Base-by-base conservation (phyloP, 495 filamentous ascomycete genomes). In the Astrothelium subdiscretum region DNA sequence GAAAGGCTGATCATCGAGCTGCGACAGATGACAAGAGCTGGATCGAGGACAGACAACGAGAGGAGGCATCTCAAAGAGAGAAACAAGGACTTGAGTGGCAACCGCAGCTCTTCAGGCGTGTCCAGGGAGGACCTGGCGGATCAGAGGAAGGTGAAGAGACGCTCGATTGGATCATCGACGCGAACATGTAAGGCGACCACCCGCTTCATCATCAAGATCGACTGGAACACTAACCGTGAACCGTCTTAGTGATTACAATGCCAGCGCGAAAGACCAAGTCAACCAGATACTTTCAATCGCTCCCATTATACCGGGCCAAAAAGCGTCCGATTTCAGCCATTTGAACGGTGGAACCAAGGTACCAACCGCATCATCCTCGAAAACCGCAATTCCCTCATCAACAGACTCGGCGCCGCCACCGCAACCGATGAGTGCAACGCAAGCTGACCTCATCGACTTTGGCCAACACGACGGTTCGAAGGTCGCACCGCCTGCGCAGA, bases 21-120 rank as follows among this genome's bases (percentile, higher is more conserved):
- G 94, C 94, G 3, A 99, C 94, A 8, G 90, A 92, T 43, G 94
- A 96, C 71, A 99, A 99, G 77, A 91, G 86, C 20, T 88, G 87
- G 73, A 89, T 97, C 67, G 94, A 99, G 71, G 91, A 97, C 63
- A 83, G 78, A 67, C 94, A 99, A 75, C 81, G 94, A 70, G 85
- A 89, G 42, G 92, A 97, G 70, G 90, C 95, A 1, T 88, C 91
- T 42, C 83, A 84, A 70, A 83, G 94, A 65, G 81, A 80, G 32
- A 85, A 91, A 31, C 85, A 94, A 11, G 90, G 88, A 57, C 78
- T 92, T 15, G 91, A 95, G 63, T 99, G 95, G 95, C 85, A 83
- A 59, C 92, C 94, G 8, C 81, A 81, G 62, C 81, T 96, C 20
- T 99, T 99, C 79, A 81, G 90, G 63, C 71, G 70, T 59, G 85